Base-by-base conservation (phyloP, 2,329 filamentous ascomycete genomes). In the Aspergillus sp. region DNA sequence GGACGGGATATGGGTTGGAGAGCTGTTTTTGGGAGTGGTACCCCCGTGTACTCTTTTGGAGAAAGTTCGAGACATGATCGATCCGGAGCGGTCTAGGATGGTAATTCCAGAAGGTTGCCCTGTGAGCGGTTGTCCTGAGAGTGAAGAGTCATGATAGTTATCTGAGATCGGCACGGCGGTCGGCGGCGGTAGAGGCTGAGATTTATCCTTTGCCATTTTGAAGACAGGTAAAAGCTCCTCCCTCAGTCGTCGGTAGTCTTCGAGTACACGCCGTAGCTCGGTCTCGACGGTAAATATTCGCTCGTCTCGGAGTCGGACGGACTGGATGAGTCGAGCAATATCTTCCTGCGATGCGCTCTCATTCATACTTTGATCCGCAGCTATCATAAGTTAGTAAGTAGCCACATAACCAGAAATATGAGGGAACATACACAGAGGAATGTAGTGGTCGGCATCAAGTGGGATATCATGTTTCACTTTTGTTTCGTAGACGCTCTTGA, bases 401-500 rank as follows among this genome's bases (percentile, higher is more conserved):
- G 51, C 52, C 23, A 41, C 37, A 53, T 21, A 57, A 61, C 57
- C 67, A 46, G 21, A 31, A 19, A 35, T 19, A 19, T 31, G 31
- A 33, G 43, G 15, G 31, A 48, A 80, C 90, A 68, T 87, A 96
- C 93, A 95, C 51, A 95, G 81, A 39, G 95, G 95, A 52, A 97
- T 84, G 73, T 97, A 99, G 74, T 98, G 91, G 68, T 97, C 93
- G 61, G 89, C 88, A 71, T 98, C 93, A 67, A 97, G 85, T 15
- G 91, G 89, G 59, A 98, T 86, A 68, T 96, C 92, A 70, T 97
- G 93, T 63, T 91, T 91, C 73, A 93, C 89, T 79, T 99, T 99
- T 70, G 95, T 88, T 70, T 98, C 93, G 77, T 97, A 98, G 55
- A 98, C 92, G 68, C 88, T 93, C 79, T 97, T 98, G 58, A 99